phyloP scores from a whole-genome alignment of 306 rosid genomes.

The Purshia tridentata region DNA sequence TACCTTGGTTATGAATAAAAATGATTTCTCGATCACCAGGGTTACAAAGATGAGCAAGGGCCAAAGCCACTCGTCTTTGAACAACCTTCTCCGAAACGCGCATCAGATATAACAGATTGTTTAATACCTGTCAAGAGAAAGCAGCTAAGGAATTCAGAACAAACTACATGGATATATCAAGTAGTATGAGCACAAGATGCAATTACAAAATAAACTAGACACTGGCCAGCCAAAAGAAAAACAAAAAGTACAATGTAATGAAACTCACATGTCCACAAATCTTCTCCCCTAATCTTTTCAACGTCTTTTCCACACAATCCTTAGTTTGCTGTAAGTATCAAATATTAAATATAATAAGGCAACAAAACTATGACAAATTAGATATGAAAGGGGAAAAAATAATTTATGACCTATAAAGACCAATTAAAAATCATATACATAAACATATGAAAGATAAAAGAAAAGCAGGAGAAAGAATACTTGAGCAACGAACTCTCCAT shows the following conservation, averaged over 20 bases:
- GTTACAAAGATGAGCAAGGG: constrained; percentile 80
- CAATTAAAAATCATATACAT: not conserved
- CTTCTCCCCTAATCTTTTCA: constrained; percentile 80
- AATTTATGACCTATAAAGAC: not conserved
- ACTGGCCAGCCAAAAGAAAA: not conserved
- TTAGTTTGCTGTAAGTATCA: constrained; percentile 60
- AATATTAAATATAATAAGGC: not conserved
- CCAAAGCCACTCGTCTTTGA: constrained; percentile 66
- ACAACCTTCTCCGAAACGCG: constrained; percentile 53
- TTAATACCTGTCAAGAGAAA: constrained; percentile 43
- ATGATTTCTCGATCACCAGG: constrained; percentile 52
- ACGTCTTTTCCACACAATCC: constrained; percentile 79
- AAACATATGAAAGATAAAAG: not conserved
- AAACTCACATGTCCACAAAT: constrained; percentile 65
- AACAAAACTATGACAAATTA: not conserved
- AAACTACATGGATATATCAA: constrained; percentile 10
- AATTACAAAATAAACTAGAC: not conserved
- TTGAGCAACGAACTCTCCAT: constrained; percentile 79
- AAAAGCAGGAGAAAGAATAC: constrained; percentile 30
- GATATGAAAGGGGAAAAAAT: not conserved
- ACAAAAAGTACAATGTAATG: not conserved
- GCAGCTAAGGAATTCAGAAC: not conserved
- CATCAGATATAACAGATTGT: constrained; percentile 67
- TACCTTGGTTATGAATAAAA: constrained; percentile 66
- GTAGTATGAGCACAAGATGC: constrained; percentile 9